A percentile compares a stretch with the other conserved stretches of the same genome.
phyloP scores from a whole-genome alignment of 371 early-diverging fungal genomes.

The Zychaea mexicana region DNA sequence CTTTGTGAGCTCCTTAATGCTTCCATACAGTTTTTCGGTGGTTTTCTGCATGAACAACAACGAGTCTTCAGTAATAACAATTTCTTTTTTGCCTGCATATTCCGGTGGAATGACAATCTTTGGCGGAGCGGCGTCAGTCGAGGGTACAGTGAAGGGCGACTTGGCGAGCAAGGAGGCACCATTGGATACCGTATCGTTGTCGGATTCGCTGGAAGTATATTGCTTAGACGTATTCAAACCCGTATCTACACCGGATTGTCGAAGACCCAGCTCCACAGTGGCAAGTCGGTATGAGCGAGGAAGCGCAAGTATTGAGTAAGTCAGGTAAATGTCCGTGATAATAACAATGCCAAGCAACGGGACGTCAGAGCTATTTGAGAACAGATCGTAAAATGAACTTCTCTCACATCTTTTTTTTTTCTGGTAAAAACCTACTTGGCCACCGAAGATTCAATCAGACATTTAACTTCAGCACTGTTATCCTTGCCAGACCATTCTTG shows the following conservation, averaged over 20 bases:
- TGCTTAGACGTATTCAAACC: too few relatives aligned
- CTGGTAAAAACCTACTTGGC: neutral
- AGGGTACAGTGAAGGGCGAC: neutral
- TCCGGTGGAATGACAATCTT: conserved; percentile 36
- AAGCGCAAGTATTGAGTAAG: conserved; percentile 36
- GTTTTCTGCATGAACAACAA: conserved; percentile 34
- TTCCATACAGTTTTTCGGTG: conserved; percentile 29
- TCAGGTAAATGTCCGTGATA: conserved; percentile 40
- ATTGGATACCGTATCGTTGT: neutral
- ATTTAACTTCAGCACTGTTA: conserved; percentile 16
- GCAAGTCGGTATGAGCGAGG: conserved; percentile 27
- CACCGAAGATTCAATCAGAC: conserved; percentile 6
- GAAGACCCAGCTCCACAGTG: conserved; percentile 27
- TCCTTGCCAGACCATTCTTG: conserved; percentile 20
- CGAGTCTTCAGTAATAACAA: conserved; percentile 45
- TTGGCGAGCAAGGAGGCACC: too few relatives aligned
- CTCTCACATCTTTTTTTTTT: neutral
- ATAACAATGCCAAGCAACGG: conserved; percentile 37
- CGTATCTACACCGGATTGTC: too few relatives aligned
- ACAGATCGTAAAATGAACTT: neutral
- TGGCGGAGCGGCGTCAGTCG: conserved; percentile 6
- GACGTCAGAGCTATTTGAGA: conserved; percentile 20
- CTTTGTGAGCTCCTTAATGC: conserved; percentile 15
- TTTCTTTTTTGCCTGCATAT: conserved; percentile 34
- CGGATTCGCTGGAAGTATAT: too few relatives aligned